These are phyloP conservation scores for Cucumis melo DNA, from an alignment of 306 rosid genomes.

Conservation along the genomic window DNA sequence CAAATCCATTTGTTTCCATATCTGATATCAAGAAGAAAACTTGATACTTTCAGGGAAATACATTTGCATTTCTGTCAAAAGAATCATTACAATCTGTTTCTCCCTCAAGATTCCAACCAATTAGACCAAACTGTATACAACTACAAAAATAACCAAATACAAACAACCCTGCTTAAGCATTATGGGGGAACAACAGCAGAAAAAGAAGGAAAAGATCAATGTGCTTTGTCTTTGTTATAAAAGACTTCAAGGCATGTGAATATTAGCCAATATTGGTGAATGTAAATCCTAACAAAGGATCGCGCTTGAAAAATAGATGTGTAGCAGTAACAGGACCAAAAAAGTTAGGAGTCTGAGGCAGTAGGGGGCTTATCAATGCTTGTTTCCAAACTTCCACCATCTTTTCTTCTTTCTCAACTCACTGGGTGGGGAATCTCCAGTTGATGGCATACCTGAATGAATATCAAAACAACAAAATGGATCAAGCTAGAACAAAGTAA, in stretches of 20 bases:
- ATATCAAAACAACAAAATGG: background rate
- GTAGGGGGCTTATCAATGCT: conserved; percentile 18
- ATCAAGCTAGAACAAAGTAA: background rate
- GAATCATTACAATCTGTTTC: background rate
- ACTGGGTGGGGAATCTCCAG: conserved; percentile 32
- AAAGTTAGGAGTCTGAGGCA: background rate
- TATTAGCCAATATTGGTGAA: background rate
- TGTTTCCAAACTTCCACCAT: conserved; percentile 73
- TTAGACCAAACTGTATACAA: background rate
- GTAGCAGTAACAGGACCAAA: background rate
- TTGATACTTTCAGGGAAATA: background rate
- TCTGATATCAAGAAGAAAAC: background rate
- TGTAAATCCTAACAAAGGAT: background rate
- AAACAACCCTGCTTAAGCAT: background rate
- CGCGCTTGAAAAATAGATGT: background rate
- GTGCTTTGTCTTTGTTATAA: background rate
- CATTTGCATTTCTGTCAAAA: background rate
- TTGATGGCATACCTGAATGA: conserved; percentile 11
- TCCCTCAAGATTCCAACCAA: background rate
- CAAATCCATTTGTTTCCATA: background rate
- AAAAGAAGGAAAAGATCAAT: background rate
- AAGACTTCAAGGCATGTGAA: background rate
- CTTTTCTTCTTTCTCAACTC: conserved; percentile 60
- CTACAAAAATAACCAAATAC: background rate
- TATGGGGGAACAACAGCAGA: background rate